Conservation (phyloP, 2,329 filamentous ascomycete genomes). For the Rhinocladiella similis region DNA sequence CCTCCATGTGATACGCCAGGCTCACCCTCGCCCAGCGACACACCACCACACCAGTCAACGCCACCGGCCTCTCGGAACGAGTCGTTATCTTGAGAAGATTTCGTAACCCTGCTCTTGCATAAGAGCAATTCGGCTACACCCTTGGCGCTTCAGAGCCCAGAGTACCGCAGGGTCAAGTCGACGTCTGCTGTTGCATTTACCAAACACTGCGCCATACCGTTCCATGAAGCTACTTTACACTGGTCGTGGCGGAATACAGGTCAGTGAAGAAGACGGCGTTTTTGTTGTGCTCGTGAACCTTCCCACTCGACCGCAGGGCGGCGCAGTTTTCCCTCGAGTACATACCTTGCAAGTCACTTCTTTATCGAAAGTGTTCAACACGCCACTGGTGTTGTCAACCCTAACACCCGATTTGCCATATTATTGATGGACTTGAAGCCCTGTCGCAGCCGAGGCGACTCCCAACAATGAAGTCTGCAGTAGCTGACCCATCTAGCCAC, state of each 20-base stretch:
- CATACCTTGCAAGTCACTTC: too few relatives aligned
- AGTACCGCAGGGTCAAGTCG: background rate
- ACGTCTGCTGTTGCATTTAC: background rate
- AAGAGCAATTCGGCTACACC: background rate
- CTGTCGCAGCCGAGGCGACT: background rate
- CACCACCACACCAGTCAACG: background rate
- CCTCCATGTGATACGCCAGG: background rate
- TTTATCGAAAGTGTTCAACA: too few relatives aligned
- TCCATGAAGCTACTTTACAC: too few relatives aligned
- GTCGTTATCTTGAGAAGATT: background rate
- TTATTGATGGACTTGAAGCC: too few relatives aligned
- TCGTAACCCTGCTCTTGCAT: background rate
- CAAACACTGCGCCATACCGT: too few relatives aligned
- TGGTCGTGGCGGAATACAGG: too few relatives aligned
- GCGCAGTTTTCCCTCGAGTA: too few relatives aligned
- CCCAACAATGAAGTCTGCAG: background rate
- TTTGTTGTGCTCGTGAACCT: too few relatives aligned
- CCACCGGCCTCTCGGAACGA: background rate
- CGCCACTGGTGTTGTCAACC: too few relatives aligned
- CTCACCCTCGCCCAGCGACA: background rate
- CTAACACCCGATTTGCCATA: too few relatives aligned
- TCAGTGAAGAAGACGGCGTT: too few relatives aligned
- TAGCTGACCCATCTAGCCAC: background rate
- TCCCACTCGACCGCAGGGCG: too few relatives aligned
- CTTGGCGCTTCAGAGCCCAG: background rate